Conservation (phyloP, 1,284 basidiomycete genomes). For the Malassezia brasiliensis region DNA sequence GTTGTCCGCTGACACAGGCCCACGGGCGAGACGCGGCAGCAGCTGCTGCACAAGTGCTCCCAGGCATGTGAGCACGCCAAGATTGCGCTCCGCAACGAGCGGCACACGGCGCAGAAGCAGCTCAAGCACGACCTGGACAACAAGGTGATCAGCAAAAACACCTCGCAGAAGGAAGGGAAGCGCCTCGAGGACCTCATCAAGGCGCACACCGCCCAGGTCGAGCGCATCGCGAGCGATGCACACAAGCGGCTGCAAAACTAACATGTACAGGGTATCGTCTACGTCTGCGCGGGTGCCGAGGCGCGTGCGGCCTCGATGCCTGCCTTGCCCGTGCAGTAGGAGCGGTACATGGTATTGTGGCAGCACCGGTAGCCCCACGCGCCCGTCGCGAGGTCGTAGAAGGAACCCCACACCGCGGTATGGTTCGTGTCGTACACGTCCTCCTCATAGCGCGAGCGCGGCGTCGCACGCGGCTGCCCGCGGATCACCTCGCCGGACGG, state of each 20-base stretch:
- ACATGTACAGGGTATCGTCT: not conserved
- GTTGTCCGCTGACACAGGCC: constrained; percentile 19
- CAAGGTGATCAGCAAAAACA: constrained; percentile 36
- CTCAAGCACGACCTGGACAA: constrained; percentile 37
- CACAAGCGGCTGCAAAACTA: constrained; percentile 13
- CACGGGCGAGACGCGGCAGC: constrained; percentile 37
- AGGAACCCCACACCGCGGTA: constrained; percentile 88
- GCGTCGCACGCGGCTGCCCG: constrained; percentile 76
- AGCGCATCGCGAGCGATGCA: constrained; percentile 7
- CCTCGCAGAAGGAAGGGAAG: constrained; percentile 35
- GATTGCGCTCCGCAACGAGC: constrained; percentile 31
- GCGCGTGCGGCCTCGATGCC: constrained; percentile 67
- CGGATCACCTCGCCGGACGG: constrained; percentile 80
- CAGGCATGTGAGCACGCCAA: constrained; percentile 42
- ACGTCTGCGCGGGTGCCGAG: constrained; percentile 52
- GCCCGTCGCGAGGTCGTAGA: constrained; percentile 64
- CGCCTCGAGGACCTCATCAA: constrained; percentile 18
- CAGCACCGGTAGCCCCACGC: constrained; percentile 93
- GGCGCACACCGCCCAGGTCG: constrained; percentile 6
- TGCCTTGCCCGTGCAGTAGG: constrained; percentile 83
- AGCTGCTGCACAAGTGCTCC: constrained; percentile 35
- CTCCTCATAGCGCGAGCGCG: constrained; percentile 69
- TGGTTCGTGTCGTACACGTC: constrained; percentile 83
- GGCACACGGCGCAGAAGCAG: constrained; percentile 43
- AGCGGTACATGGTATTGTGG: constrained; percentile 71